Base-by-base conservation (phyloP, 306 rosid species). In the Carpinus fangiana region DNA sequence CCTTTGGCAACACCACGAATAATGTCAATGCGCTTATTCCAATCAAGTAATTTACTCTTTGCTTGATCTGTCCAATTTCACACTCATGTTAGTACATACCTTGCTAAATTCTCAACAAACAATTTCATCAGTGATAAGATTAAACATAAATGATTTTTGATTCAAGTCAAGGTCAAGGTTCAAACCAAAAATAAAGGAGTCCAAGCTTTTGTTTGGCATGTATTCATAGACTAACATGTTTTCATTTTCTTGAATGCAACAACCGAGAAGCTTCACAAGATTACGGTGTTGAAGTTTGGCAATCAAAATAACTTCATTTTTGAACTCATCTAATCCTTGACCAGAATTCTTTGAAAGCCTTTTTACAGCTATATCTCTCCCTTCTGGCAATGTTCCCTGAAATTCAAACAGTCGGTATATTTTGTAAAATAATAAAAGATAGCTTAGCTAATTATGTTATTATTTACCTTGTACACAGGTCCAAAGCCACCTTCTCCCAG, bases 401-500 rank as follows among this genome's bases (percentile, higher is more conserved):
- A 56, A 76, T 52, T 67, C 70, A 75, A 36, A 5, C 1, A 5
- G 70, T 65, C 1, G 38, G 48, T 7, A 14, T 28, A 36, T 8
- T 2, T 65, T 38, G 70, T 11, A 11, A 12, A 65, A 34, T 7
- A 8, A 46, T 8, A 7, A 13, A 14, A 2, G 12, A 65, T 36
- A 7, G 7, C 20, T 38, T 2, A 0, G 0, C 2, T 65, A 8
- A 11, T 17, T 7, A 36, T 3, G 48, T 12, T 36, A 52, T 38
- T 5, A 11, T 48, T 38, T 90, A 87, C 93, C 84, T 4, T 73
- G 57, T 81, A 90, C 10, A 92, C 93, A 4, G 83, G 82, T 16
- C 93, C 97, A 77, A 92, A 92, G 18, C 91, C 93, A 50, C 93
- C 96, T 84, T 91, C 82, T 3, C 91, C 91, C 13, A 91, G 87